phyloP scores from a whole-genome alignment of 1,139 yeast genomes.

The Candida sanyaensis region DNA sequence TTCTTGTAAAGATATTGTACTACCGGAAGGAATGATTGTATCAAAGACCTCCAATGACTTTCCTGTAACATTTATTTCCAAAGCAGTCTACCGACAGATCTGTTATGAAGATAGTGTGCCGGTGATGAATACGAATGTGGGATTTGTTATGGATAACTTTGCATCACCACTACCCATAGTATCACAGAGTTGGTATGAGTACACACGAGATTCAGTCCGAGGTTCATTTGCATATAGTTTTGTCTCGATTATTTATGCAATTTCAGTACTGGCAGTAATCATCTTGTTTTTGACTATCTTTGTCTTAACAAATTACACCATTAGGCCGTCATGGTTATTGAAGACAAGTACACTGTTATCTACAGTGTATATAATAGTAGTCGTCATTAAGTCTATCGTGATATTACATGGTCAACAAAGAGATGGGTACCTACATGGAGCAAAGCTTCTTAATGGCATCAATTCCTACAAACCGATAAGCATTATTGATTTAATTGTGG shows the following conservation, averaged over 20 bases:
- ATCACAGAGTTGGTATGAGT: slow-evolving; percentile 41
- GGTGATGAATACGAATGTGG: slow-evolving; percentile 43
- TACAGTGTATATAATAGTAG: slow-evolving; percentile 53
- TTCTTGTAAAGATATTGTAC: slow-evolving; percentile 31
- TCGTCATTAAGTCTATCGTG: slow-evolving; percentile 50
- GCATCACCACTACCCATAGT: slow-evolving; percentile 41
- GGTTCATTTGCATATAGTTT: slow-evolving; percentile 59
- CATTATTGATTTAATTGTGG: slow-evolving; percentile 63
- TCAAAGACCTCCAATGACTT: slow-evolving; percentile 22
- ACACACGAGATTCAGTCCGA: slow-evolving; percentile 25
- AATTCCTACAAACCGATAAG: slow-evolving; percentile 51
- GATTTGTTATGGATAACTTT: slow-evolving; percentile 28
- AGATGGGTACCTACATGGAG: slow-evolving; percentile 58
- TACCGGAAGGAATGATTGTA: slow-evolving; percentile 38
- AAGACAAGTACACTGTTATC: slow-evolving; percentile 50
- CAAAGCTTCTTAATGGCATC: slow-evolving; percentile 47
- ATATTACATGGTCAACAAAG: slow-evolving; percentile 51
- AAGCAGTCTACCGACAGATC: slow-evolving; percentile 31
- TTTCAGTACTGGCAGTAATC: slow-evolving; percentile 66
- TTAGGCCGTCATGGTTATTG: slow-evolving; percentile 52
- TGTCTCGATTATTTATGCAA: slow-evolving; percentile 61
- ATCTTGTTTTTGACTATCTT: slow-evolving; percentile 65
- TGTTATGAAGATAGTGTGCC: slow-evolving; percentile 45
- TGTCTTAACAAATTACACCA: slow-evolving; percentile 60
- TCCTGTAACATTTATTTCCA: slow-evolving; percentile 23